These are phyloP conservation scores for Phoma sp. DNA, from an alignment of 2,329 filamentous ascomycete genomes.

Conservation along the genomic window DNA sequence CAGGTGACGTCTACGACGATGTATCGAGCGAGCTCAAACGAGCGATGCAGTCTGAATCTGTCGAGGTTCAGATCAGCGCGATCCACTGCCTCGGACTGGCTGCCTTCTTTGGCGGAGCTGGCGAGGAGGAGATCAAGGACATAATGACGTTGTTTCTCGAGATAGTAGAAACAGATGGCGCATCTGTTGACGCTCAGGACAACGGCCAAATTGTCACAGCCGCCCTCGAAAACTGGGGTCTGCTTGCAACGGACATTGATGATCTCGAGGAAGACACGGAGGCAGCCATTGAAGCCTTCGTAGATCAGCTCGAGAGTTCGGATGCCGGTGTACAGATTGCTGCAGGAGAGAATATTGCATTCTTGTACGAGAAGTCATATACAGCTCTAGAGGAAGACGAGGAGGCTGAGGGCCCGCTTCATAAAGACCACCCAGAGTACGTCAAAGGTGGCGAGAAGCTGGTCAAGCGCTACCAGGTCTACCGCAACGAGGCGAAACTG, in stretches of 20 bases:
- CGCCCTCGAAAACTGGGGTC: constrained; percentile 79
- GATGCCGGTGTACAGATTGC: constrained; percentile 77
- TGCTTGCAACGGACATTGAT: constrained; percentile 78
- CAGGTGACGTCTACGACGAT: constrained; percentile 70
- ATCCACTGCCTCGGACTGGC: constrained; percentile 78
- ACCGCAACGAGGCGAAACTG: constrained; percentile 69
- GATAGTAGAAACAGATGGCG: constrained; percentile 80
- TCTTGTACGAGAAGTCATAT: constrained; percentile 79
- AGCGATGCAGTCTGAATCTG: constrained; percentile 70
- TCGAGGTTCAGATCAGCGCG: constrained; percentile 70
- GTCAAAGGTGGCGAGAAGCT: constrained; percentile 40
- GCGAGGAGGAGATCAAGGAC: constrained; percentile 71
- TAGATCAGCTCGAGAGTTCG: constrained; percentile 82
- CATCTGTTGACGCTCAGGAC: constrained; percentile 74
- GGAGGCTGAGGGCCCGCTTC: constrained; percentile 56
- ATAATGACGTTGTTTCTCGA: constrained; percentile 78
- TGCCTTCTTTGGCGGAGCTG: constrained; percentile 77
- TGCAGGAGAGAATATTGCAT: constrained; percentile 80
- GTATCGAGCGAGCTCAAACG: constrained; percentile 66
- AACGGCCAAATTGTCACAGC: constrained; percentile 74
- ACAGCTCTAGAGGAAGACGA: constrained; percentile 66
- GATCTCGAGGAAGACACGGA: constrained; percentile 76
- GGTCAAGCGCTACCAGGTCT: constrained; percentile 72
- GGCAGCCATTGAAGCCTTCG: constrained; percentile 77
- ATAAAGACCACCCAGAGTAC: constrained; percentile 51